Evolutionary conservation across 805 yeast genomes (phyloP), one percentile per base, ranked within the genome.

Genomic region (Metschnikowia baotianmanensis): DNA sequence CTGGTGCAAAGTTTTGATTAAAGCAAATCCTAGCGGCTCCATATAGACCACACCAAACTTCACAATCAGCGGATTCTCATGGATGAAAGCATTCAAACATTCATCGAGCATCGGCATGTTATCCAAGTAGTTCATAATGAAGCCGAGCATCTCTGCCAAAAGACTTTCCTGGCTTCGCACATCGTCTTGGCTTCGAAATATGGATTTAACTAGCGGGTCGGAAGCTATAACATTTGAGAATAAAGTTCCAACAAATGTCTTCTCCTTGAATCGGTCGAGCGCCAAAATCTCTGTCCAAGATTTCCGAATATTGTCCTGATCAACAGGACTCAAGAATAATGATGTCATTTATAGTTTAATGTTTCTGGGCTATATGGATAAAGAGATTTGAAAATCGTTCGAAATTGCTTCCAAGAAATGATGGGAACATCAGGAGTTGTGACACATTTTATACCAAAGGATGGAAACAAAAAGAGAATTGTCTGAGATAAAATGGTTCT

Each of bases 11-110:
- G 74, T 68, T 38, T 59, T 59, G 20, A 68, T 57, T 34, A 69
- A 51, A 8, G 67, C 61, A 23, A 55, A 42, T n/a, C 74, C 73
- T 69, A 69, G 61, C 22, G 69, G 67, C 47, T 68, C 75, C 47
- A 69, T 59, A 49, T 69, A 68, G 16, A 47, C 42, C 6, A 52
- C 47, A 3, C 64, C 62, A 15, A 43, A 46, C 7, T 45, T 34
- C 20, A 61, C 52, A 36, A 66, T 50, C 7, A 47, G 42, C 6
- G 51, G 53, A 46, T 67, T 62, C 36, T 65, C 70, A 16, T 49
- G 45, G 23, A 59, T 54, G 50, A 66, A 69, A 35, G 55, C 61
- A 24, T 35, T 39, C 52, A 67, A 54, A 42, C 67, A 68, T 45
- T 65, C 65, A 23, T 62, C 57, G 22, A 69, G 56, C 22, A 55